Evolutionary conservation across 352 stramenopile species (phyloP).

Genomic region (Thalassiosira sp.): DNA sequence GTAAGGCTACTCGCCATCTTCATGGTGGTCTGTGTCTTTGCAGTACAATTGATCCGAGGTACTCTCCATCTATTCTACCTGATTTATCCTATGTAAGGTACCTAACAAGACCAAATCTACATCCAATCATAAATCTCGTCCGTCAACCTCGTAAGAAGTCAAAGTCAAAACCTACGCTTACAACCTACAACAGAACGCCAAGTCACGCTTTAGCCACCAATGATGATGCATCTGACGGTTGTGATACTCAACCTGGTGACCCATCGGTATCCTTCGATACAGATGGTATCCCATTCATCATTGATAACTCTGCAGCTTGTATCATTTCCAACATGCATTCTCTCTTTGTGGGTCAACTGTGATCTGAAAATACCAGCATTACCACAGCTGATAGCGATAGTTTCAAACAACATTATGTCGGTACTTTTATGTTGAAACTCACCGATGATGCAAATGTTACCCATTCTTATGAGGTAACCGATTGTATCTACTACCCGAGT

Average conservation of each 20-base stretch:
- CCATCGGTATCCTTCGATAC: constrained; percentile 2
- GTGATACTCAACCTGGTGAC: background rate
- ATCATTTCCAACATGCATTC: constrained; percentile 4
- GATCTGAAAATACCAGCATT: background rate
- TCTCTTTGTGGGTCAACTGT: constrained; percentile 1
- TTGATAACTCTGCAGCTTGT: constrained; percentile 19
- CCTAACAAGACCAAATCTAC: no score
- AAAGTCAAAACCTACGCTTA: no score
- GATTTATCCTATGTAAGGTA: no score
- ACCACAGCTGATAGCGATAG: background rate
- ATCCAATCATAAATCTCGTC: no score
- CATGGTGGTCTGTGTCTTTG: no score
- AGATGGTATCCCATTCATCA: constrained; percentile 12
- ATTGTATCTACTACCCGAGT: constrained; percentile 24
- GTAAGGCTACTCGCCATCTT: no score
- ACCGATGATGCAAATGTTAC: background rate
- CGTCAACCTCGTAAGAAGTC: no score
- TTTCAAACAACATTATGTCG: background rate
- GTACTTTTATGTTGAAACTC: background rate
- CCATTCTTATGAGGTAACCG: constrained; percentile 18
- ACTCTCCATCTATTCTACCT: no score
- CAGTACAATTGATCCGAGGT: no score
- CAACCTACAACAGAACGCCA: no score
- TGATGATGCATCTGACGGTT: background rate
- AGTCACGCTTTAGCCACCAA: no score